Conservation (phyloP, 345 rosid species). For the Linum tenue region DNA sequence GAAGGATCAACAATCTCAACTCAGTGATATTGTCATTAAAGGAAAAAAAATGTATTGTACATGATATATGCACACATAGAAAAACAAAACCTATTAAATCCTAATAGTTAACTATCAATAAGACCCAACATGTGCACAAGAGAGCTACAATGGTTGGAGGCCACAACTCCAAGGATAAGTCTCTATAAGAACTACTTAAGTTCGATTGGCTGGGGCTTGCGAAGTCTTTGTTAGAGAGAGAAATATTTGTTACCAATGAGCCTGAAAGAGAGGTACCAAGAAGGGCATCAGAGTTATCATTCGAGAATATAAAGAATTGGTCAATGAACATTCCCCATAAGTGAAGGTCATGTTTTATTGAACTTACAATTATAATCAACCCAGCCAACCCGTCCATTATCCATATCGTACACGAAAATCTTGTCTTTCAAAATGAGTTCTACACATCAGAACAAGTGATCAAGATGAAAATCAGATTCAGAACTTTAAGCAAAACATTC, state of each 20-base stretch:
- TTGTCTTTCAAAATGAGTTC: conserved; percentile 1
- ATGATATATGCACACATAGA: too few relatives aligned
- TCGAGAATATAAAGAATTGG: neutral
- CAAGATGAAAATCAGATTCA: neutral
- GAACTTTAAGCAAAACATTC: neutral
- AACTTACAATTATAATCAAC: conserved; percentile 4
- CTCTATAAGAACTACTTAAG: conserved; percentile 16
- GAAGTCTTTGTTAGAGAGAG: conserved; percentile 25
- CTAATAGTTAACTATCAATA: too few relatives aligned
- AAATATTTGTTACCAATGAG: conserved; percentile 22
- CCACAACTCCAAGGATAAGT: conserved; percentile 35
- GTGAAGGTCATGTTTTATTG: neutral
- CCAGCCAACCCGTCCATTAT: conserved; percentile 7
- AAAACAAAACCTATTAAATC: too few relatives aligned
- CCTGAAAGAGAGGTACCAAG: conserved; percentile 10
- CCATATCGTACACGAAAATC: conserved; percentile 6
- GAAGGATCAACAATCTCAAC: too few relatives aligned
- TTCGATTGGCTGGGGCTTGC: conserved; percentile 18
- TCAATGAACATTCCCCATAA: neutral
- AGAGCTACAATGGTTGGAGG: conserved; percentile 28
- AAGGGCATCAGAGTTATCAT: too few relatives aligned
- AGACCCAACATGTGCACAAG: conserved; percentile 17
- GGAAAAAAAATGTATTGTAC: too few relatives aligned
- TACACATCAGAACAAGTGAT: neutral
- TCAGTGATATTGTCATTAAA: too few relatives aligned